phyloP scores from a whole-genome alignment of 1,284 basidiomycete genomes.

The Ceratobasidium theobromae region DNA sequence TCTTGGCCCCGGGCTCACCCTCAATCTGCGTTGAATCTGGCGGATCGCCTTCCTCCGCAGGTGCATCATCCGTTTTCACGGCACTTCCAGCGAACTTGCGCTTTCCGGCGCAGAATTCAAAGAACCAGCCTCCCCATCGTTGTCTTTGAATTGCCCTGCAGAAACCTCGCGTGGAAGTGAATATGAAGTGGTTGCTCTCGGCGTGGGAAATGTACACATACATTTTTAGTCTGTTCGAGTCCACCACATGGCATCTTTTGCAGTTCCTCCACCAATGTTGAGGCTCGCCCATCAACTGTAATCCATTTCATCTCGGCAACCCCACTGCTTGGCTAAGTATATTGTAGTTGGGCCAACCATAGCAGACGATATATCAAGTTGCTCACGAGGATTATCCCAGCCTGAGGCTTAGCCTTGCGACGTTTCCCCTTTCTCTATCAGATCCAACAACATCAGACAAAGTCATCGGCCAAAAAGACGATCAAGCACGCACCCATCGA shows the following conservation, averaged over 20 bases:
- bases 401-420: conserved; percentile 55
- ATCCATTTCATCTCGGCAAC: conserved; percentile 74
- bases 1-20: neutral
- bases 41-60: neutral
- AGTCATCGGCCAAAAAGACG: no score
- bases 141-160: neutral
- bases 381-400: conserved; percentile 51
- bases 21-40: conserved; percentile 8
- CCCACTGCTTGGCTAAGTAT: conserved; percentile 62
- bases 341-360: conserved; percentile 22
- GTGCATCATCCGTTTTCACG: neutral
- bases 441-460: neutral
- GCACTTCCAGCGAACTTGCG: conserved; percentile 5
- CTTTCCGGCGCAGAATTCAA: conserved; percentile 13
- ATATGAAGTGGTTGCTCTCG: no score
- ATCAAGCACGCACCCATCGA: conserved; percentile 66
- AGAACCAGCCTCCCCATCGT: neutral
- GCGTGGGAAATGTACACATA: no score
- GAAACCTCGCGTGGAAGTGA: neutral
- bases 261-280: conserved; percentile 69
- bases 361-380: conserved; percentile 18
- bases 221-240: neutral
- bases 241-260: conserved; percentile 45
- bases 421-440: conserved; percentile 71
- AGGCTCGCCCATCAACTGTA: conserved; percentile 79